These are phyloP conservation scores for Rhodotorula sp. DNA, from an alignment of 1,284 basidiomycete species.

Conservation along the genomic window DNA sequence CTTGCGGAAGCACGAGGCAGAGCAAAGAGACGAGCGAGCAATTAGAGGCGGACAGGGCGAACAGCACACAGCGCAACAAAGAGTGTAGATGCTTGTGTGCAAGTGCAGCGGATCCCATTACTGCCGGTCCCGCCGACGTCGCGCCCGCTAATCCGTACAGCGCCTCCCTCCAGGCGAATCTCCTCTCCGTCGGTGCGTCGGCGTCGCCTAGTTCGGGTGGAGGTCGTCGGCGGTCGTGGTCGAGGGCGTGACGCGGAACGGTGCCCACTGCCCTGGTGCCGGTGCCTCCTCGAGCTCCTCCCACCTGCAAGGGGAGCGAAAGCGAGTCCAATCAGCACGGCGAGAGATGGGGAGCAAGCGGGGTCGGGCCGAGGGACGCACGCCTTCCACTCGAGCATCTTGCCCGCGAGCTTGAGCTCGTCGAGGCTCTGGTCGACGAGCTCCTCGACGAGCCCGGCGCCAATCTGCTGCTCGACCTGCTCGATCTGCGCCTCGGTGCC, in stretches of 20 bases:
- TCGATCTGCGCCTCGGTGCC: conserved; percentile 59
- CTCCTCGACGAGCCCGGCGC: conserved; percentile 80
- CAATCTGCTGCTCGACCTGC: conserved; percentile 69
- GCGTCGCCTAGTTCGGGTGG: conserved; percentile 22
- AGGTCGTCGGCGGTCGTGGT: conserved; percentile 42
- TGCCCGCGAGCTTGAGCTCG: conserved; percentile 73
- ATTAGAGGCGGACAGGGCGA: no score
- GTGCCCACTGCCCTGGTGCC: conserved; percentile 81
- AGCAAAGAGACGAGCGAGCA: no score
- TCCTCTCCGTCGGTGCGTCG: not conserved
- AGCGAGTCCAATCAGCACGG: not conserved
- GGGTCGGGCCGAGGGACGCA: conserved; percentile 58
- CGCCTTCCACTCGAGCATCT: conserved; percentile 96
- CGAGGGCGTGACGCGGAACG: conserved; percentile 55
- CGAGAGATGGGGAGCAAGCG: not conserved
- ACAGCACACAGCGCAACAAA: no score
- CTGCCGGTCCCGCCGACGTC: conserved; percentile 8
- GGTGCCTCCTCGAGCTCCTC: conserved; percentile 80
- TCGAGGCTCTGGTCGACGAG: conserved; percentile 78
- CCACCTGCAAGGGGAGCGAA: conserved; percentile 64
- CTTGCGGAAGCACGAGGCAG: not conserved
- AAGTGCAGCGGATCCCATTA: conserved; percentile 9
- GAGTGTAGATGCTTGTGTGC: not conserved
- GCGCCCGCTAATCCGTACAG: not conserved
- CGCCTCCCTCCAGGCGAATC: not conserved